Conservation (phyloP, 768 basidiomycete genomes). For the Floccularia luteovirens region DNA sequence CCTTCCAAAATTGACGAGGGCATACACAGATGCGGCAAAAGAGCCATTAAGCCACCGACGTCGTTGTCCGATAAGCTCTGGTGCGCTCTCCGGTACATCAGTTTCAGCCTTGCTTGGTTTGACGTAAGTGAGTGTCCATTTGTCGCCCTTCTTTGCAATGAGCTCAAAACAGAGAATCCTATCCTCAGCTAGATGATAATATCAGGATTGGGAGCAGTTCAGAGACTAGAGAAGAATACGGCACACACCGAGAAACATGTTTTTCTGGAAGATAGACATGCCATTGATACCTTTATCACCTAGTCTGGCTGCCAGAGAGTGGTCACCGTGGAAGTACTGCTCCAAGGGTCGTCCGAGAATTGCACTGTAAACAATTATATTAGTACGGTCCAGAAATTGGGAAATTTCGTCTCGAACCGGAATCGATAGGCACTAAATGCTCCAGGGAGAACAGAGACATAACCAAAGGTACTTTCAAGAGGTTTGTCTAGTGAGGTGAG, state of each 20-base stretch:
- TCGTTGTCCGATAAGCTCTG: conserved; percentile 90
- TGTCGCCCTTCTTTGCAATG: conserved; percentile 80
- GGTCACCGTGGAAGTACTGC: conserved; percentile 84
- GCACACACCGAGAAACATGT: conserved; percentile 48
- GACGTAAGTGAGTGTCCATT: conserved; percentile 86
- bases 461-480: conserved; percentile 90
- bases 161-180: conserved; percentile 97
- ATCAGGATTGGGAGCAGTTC: conserved; percentile 2
- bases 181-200: conserved; percentile 64
- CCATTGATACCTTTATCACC: conserved; percentile 92
- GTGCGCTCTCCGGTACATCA: conserved; percentile 89
- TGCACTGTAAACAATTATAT: too few species aligned
- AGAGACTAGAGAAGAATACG: conserved; percentile 1
- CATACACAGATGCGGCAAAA: conserved; percentile 88
- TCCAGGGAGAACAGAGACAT: conserved; percentile 91
- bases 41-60: conserved; percentile 96
- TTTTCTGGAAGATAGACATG: conserved; percentile 97
- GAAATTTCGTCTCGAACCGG: too few species aligned
- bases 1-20: conserved; percentile 87
- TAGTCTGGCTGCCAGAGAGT: conserved; percentile 83
- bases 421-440: conserved; percentile 96
- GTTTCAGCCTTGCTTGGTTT: conserved; percentile 95
- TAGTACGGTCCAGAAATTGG: too few species aligned
- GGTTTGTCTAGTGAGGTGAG: too few species aligned
- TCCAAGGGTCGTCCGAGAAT: conserved; percentile 85